Percentiles rank a stretch among this genome's conserved stretches.
phyloP scores from a whole-genome alignment of 495 filamentous ascomycete species.

The Penicillium atrosanguineum region DNA sequence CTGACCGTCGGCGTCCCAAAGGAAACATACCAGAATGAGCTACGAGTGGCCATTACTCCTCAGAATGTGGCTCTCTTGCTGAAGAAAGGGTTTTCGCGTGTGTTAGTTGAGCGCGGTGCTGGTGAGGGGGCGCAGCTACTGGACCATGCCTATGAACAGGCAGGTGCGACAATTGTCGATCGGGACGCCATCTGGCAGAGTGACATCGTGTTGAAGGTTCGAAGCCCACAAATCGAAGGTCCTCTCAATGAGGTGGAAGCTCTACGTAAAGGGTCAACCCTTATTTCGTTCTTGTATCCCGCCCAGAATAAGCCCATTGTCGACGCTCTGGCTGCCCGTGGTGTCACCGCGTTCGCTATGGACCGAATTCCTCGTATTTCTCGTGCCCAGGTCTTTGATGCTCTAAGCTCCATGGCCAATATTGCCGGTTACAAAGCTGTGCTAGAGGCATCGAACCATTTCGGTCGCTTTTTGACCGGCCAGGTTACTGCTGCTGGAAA shows the following conservation, averaged over 20 bases:
- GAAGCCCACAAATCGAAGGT: slow-evolving; percentile 56
- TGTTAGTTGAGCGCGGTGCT: slow-evolving; percentile 72
- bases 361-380: slow-evolving; percentile 83
- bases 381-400: slow-evolving; percentile 77
- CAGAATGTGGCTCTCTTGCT: slow-evolving; percentile 72
- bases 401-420: slow-evolving; percentile 75
- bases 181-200: slow-evolving; percentile 61
- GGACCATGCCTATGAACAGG: slow-evolving; percentile 66
- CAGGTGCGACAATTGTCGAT: slow-evolving; percentile 70
- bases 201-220: slow-evolving; percentile 77
- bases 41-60: slow-evolving; percentile 75
- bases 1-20: slow-evolving; percentile 69
- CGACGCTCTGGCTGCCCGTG: slow-evolving; percentile 60
- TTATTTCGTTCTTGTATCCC: slow-evolving; percentile 75
- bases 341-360: slow-evolving; percentile 74
- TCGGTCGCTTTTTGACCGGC: slow-evolving; percentile 77
- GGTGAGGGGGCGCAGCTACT: slow-evolving; percentile 70
- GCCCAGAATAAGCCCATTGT: slow-evolving; percentile 68
- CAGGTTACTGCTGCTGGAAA: slow-evolving; percentile 81
- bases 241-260: slow-evolving; percentile 56
- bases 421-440: slow-evolving; percentile 87
- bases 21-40: slow-evolving; percentile 69
- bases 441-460: slow-evolving; percentile 76
- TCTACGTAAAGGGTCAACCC: slow-evolving; percentile 59
- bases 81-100: slow-evolving; percentile 74